These are phyloP conservation scores for Leishmania lainsoni DNA, from an alignment of 208 protist genomes.

Conservation along the genomic window DNA sequence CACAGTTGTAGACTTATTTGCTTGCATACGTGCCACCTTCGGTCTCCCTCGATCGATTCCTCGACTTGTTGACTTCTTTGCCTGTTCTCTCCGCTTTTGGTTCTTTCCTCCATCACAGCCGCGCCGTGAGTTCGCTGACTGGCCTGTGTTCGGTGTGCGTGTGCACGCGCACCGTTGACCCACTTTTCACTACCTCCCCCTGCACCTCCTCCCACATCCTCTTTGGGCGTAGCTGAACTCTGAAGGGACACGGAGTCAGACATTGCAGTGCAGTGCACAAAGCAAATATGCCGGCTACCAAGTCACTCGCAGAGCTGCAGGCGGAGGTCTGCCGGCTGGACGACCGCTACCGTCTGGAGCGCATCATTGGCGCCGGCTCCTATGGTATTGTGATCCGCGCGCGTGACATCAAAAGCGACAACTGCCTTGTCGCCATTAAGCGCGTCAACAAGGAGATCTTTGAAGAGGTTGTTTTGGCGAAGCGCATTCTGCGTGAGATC, in stretches of 20 bases:
- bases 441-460: slow-evolving; percentile 96
- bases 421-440: slow-evolving; percentile 93
- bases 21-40: neutral
- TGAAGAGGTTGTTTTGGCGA: slow-evolving; percentile 89
- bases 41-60: neutral
- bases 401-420: slow-evolving; percentile 63
- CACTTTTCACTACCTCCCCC: slow-evolving; percentile 1
- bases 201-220: neutral
- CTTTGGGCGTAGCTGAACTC: neutral
- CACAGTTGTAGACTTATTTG: slow-evolving; percentile 1
- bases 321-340: slow-evolving; percentile 79
- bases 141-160: neutral
- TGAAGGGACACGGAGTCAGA: neutral
- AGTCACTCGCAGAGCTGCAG: slow-evolving; percentile 75
- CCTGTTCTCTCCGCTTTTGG: neutral
- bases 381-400: slow-evolving; percentile 93
- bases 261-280: neutral
- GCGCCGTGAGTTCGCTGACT: neutral
- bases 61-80: neutral
- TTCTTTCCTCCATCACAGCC: neutral
- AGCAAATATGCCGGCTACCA: slow-evolving; percentile 32
- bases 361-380: slow-evolving; percentile 90
- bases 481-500: slow-evolving; percentile 95
- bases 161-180: neutral
- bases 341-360: slow-evolving; percentile 86